Percentiles rank a stretch among this genome's conserved stretches.
Conservation (phyloP, 768 basidiomycete genomes). For the Pleurotus citrinopileatus region DNA sequence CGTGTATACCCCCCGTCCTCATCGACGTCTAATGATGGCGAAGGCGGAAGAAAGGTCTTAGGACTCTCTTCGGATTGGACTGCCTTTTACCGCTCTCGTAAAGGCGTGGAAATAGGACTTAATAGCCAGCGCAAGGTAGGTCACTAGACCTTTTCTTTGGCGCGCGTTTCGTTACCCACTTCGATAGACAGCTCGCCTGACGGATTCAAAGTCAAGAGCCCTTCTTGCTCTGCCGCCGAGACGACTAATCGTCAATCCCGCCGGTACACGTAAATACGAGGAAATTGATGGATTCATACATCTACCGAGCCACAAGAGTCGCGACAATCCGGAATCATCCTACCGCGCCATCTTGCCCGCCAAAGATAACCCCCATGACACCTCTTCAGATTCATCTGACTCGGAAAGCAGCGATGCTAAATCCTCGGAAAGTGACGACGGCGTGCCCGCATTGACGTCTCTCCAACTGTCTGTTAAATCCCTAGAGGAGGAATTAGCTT, state of each 20-base stretch:
- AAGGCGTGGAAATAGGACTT: slow-evolving; percentile 58
- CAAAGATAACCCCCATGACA: slow-evolving; percentile 19
- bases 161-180: not conserved
- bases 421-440: slow-evolving; percentile 18
- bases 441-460: slow-evolving; percentile 37
- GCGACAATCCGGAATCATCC: slow-evolving; percentile 29
- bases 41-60: slow-evolving; percentile 61
- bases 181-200: slow-evolving; percentile 45
- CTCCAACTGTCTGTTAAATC: slow-evolving; percentile 57
- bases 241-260: slow-evolving; percentile 40
- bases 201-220: slow-evolving; percentile 53
- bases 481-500: slow-evolving; percentile 53
- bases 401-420: slow-evolving; percentile 24
- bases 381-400: slow-evolving; percentile 30
- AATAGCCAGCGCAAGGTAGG: slow-evolving; percentile 41
- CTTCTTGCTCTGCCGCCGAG: slow-evolving; percentile 52
- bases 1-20: slow-evolving; percentile 21
- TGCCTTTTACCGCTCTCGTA: slow-evolving; percentile 40
- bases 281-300: slow-evolving; percentile 70
- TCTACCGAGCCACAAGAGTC: slow-evolving; percentile 42
- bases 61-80: slow-evolving; percentile 54
- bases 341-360: slow-evolving; percentile 48
- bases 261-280: slow-evolving; percentile 43
- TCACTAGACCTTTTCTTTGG: not conserved
- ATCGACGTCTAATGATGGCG: slow-evolving; percentile 47